Conservation (phyloP, 129 eudicot species). For the Centrapalus pauciflorus region DNA sequence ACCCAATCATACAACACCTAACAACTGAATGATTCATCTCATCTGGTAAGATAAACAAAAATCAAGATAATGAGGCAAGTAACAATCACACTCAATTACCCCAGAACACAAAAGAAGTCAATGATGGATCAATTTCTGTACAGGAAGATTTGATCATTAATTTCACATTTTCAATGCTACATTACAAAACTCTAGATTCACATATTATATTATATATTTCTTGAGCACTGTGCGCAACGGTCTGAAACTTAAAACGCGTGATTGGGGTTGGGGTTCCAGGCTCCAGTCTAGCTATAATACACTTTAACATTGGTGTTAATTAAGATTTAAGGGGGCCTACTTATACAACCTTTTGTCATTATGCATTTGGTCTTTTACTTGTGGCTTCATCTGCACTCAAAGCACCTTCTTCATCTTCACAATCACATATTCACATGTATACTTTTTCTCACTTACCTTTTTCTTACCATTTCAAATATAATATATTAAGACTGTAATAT, state of each 20-base stretch:
- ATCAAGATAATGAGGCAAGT: constrained; percentile 24
- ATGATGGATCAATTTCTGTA: not conserved
- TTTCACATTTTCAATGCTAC: too few species aligned
- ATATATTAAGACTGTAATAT: constrained; percentile 1
- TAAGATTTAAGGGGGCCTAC: too few species aligned
- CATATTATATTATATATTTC: too few species aligned
- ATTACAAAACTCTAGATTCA: too few species aligned
- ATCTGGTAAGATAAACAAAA: constrained; percentile 21
- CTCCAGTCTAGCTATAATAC: not conserved
- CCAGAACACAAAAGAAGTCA: not conserved
- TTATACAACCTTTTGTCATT: constrained; percentile 32
- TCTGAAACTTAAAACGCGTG: constrained; percentile 1
- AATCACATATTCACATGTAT: too few species aligned
- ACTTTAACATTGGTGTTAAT: constrained; percentile 5
- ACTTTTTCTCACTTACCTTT: constrained; percentile 4
- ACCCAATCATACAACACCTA: constrained; percentile 36
- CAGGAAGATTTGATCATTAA: not conserved
- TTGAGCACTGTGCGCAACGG: constrained; percentile 31
- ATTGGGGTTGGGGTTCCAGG: too few species aligned
- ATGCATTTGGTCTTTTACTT: constrained; percentile 13
- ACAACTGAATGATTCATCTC: constrained; percentile 15
- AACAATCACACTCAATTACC: constrained; percentile 19
- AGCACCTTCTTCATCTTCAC: constrained; percentile 34
- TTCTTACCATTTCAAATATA: not conserved
- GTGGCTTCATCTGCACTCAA: constrained; percentile 31